A percentile compares a stretch with the other conserved stretches of the same genome.
These are phyloP conservation scores for Fraxinus latifolia DNA, from an alignment of 305 asterid genomes.

Conservation along the genomic window DNA sequence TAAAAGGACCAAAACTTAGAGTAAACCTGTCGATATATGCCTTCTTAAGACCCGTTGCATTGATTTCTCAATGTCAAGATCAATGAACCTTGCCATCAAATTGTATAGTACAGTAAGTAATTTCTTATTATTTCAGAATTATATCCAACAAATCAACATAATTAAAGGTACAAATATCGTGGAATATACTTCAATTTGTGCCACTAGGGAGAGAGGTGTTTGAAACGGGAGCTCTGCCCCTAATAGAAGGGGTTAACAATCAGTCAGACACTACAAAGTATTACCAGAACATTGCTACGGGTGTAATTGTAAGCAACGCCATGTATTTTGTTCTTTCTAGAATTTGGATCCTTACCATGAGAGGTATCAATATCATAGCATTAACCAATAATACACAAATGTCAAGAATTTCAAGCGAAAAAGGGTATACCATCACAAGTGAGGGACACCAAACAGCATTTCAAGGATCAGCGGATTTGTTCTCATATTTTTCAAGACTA, in stretches of 20 bases:
- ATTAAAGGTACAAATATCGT: not conserved
- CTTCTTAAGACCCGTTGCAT: constrained; percentile 82
- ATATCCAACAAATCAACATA: not conserved
- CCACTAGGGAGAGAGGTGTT: not conserved
- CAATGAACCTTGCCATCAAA: constrained; percentile 63
- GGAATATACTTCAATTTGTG: not conserved
- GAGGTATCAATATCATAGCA: not conserved
- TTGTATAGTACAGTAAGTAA: not conserved
- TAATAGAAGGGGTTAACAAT: not conserved
- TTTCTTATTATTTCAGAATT: not conserved
- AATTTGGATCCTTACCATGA: not conserved
- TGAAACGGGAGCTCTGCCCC: not conserved
- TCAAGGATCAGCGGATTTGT: not conserved
- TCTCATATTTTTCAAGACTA: constrained; percentile 9
- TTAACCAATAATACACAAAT: not conserved
- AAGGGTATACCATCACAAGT: not conserved
- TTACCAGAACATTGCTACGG: not conserved
- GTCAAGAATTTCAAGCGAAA: not conserved
- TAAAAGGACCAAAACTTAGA: constrained; percentile 5
- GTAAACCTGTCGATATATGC: constrained; percentile 80
- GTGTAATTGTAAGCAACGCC: not conserved
- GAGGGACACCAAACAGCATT: not conserved
- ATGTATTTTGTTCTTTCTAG: not conserved
- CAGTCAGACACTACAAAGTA: not conserved
- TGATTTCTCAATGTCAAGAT: constrained; percentile 73